Base-by-base conservation (phyloP, 768 basidiomycete species). In the Filobasidium wieringae region DNA sequence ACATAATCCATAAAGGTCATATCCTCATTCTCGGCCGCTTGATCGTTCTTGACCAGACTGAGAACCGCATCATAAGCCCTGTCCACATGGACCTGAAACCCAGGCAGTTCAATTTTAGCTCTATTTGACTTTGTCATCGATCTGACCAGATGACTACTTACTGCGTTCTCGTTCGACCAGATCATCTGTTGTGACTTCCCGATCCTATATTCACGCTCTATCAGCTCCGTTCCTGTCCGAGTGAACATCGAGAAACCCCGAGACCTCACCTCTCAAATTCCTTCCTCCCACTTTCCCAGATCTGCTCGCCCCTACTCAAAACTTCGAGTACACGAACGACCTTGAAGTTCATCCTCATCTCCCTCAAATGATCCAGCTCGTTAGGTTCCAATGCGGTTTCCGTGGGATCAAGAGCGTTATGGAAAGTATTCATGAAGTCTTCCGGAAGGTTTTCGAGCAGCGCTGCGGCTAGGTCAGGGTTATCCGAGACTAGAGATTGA, bases 401-500 rank as follows among this genome's bases (percentile, higher is more conserved):
- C 55, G 11, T 58, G 22, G 19, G 43, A 2, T 36, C 12, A n/a
- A 37, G 32, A n/a, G 40, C 40, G 51, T 49, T 29, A 37, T n/a
- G 36, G 61, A 39, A 47, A 40, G 31, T 30, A 24, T 64, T 61
- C 15, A 65, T 15, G 14, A 71, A 56, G 17, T 63, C 59, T 0
- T 56, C 41, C 6, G 74, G 74, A 0, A 75, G 59, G n/a, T 65
- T 64, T 37, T 62, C 52, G 11, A 72, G 57, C 4, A 75, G 59
- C 1, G 66, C 63, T 22, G 66, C 66, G 0, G 87, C 88, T 19
- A 86, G 77, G 54, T 82, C 78, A 2, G 88, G 79, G 24, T 87
- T 79, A 2, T 88, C 88, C n/a, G 80, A 78, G 19, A 80, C 88
- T 89, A 62, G 7, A 15, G 29, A 15, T 29, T 1, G 12, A 40